phyloP scores from a whole-genome alignment of 2,329 filamentous ascomycete species.

The Arthrobotrys pseudoclavata region DNA sequence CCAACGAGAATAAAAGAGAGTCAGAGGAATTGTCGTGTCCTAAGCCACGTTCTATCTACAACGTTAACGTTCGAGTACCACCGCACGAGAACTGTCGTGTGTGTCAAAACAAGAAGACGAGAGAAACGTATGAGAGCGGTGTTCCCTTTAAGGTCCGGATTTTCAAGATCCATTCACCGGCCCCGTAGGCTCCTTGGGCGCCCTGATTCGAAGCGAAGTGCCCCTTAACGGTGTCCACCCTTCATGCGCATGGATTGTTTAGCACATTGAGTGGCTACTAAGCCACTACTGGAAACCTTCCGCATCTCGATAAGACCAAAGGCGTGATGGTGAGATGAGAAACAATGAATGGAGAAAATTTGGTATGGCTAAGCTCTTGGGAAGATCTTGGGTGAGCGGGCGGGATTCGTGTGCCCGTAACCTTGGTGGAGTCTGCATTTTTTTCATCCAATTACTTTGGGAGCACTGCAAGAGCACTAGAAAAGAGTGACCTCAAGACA shows the following conservation, averaged over 20 bases:
- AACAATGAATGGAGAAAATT: slow-evolving; percentile 35
- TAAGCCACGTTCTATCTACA: slow-evolving; percentile 60
- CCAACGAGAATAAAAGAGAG: slow-evolving; percentile 50
- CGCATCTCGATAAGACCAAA: slow-evolving; percentile 44
- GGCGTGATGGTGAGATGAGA: slow-evolving; percentile 57
- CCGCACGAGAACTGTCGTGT: slow-evolving; percentile 59
- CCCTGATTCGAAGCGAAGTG: slow-evolving; percentile 50
- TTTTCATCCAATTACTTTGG: slow-evolving; percentile 47
- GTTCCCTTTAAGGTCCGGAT: slow-evolving; percentile 53
- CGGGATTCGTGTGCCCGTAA: slow-evolving; percentile 37
- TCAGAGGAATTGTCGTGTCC: slow-evolving; percentile 59
- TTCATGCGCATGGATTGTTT: slow-evolving; percentile 58
- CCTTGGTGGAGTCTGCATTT: slow-evolving; percentile 27
- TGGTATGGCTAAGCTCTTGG: slow-evolving; percentile 34
- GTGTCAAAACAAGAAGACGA: slow-evolving; percentile 55
- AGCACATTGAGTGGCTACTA: slow-evolving; percentile 54
- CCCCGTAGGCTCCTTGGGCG: slow-evolving; percentile 52
- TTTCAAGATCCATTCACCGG: slow-evolving; percentile 42
- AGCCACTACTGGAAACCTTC: slow-evolving; percentile 43
- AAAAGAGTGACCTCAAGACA: slow-evolving; percentile 46
- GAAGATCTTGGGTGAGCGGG: slow-evolving; percentile 26
- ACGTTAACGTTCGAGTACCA: slow-evolving; percentile 53
- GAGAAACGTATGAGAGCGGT: slow-evolving; percentile 52
- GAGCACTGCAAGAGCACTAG: slow-evolving; percentile 18
- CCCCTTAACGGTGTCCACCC: slow-evolving; percentile 53